These are phyloP conservation scores for Lumnitzera littorea DNA, from an alignment of 345 rosid species.

Conservation along the genomic window DNA sequence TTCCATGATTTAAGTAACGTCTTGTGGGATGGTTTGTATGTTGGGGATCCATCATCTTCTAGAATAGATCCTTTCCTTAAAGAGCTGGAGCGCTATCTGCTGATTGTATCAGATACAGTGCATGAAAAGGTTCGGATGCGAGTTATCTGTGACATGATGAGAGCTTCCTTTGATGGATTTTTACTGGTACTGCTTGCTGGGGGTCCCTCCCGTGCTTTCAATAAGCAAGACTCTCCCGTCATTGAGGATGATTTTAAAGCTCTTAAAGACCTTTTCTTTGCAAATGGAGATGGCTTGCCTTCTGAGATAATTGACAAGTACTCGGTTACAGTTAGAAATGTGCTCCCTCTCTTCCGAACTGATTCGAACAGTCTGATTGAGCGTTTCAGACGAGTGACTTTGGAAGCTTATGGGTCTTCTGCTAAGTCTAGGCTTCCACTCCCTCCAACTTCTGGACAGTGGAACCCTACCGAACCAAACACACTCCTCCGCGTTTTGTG, in stretches of 20 bases:
- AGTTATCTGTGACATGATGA: slow-evolving; percentile 71
- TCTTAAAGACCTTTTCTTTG: slow-evolving; percentile 84
- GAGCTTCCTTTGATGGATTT: slow-evolving; percentile 87
- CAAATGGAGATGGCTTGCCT: slow-evolving; percentile 92
- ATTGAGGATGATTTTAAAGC: slow-evolving; percentile 91
- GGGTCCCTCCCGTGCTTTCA: slow-evolving; percentile 82
- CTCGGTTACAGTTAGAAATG: slow-evolving; percentile 50
- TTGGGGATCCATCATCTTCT: slow-evolving; percentile 67
- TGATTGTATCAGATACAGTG: slow-evolving; percentile 56
- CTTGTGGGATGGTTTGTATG: slow-evolving; percentile 85
- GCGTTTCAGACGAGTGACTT: slow-evolving; percentile 57
- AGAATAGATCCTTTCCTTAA: slow-evolving; percentile 69
- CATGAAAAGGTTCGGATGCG: slow-evolving; percentile 82
- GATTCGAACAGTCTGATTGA: slow-evolving; percentile 85
- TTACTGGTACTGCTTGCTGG: slow-evolving; percentile 90
- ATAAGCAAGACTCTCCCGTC: slow-evolving; percentile 60
- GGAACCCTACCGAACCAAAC: slow-evolving; percentile 88
- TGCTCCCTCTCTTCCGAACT: slow-evolving; percentile 71
- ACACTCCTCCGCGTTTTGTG: slow-evolving; percentile 80
- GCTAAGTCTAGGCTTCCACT: slow-evolving; percentile 80
- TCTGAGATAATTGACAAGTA: slow-evolving; percentile 68
- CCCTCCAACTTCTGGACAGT: slow-evolving; percentile 84
- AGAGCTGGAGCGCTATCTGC: slow-evolving; percentile 65
- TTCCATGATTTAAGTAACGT: slow-evolving; percentile 78
- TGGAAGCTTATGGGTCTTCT: slow-evolving; percentile 73